Evolutionary conservation across 768 basidiomycete genomes (phyloP).

Genomic region (Pleurotus eryngii): DNA sequence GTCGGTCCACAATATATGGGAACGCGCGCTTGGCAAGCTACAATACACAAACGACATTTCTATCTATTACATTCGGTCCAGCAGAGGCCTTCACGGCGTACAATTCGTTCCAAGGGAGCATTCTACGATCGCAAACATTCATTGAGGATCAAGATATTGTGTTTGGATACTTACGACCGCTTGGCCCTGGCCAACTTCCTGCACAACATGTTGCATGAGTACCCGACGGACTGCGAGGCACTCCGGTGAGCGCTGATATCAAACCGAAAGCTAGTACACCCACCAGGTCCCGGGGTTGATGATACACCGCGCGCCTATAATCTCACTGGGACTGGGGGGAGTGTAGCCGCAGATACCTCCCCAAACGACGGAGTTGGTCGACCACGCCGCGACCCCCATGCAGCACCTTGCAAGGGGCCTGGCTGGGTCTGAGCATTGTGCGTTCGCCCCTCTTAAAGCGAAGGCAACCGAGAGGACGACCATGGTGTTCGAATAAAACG

Average conservation of each 20-base stretch:
- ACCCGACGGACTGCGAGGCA: neutral
- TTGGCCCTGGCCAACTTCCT: neutral
- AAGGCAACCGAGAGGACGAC: neutral
- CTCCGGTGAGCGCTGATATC: too few relatives aligned
- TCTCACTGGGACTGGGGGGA: neutral
- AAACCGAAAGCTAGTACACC: neutral
- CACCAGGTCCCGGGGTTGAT: conserved; percentile 1
- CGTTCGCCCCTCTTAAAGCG: neutral
- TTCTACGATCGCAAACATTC: neutral
- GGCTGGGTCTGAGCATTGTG: neutral
- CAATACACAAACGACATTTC: too few relatives aligned
- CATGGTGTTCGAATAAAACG: neutral
- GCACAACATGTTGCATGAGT: conserved; percentile 5
- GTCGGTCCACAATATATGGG: too few relatives aligned
- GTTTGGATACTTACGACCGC: neutral
- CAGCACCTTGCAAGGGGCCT: conserved; percentile 2
- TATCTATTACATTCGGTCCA: too few relatives aligned
- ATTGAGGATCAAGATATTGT: neutral
- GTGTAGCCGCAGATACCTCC: conserved; percentile 5
- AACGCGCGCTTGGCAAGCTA: too few relatives aligned
- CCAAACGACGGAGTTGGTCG: conserved; percentile 1
- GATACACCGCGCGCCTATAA: conserved; percentile 1
- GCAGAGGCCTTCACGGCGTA: neutral
- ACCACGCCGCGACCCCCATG: neutral
- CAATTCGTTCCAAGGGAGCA: conserved; percentile 4